phyloP scores from a whole-genome alignment of 345 rosid genomes.

The Eucalyptus pauciflora region DNA sequence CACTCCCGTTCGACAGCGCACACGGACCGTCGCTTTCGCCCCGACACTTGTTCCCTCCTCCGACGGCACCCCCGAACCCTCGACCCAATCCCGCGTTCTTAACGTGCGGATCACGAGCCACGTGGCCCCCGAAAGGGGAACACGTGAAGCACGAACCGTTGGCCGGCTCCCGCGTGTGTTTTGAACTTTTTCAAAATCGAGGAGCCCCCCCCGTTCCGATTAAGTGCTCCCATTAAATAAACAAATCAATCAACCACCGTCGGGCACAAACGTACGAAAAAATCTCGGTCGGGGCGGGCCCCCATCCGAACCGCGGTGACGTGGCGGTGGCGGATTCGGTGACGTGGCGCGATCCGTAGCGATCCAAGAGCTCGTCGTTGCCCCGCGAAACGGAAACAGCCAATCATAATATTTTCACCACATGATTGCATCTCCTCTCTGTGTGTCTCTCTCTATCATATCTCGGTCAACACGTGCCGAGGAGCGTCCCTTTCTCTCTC shows the following conservation, averaged over 20 bases:
- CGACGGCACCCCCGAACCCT: not conserved
- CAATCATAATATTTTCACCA: not conserved
- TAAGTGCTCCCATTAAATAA: not conserved
- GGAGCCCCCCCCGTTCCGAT: not conserved
- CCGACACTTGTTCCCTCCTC: not conserved
- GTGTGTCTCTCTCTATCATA: not conserved
- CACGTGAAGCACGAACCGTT: not conserved
- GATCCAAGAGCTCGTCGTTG: not conserved
- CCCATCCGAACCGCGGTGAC: not conserved
- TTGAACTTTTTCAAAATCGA: not conserved
- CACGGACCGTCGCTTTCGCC: not conserved
- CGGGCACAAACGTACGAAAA: not conserved
- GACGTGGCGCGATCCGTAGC: not conserved
- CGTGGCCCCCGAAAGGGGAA: not conserved
- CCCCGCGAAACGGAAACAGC: not conserved
- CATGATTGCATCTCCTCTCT: not conserved
- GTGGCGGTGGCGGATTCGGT: not conserved
- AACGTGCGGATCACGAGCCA: not conserved
- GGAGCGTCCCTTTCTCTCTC: not conserved
- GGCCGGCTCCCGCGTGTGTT: not conserved
- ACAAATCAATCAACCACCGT: not conserved
- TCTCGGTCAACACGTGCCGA: not conserved
- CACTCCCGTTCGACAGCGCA: not conserved
- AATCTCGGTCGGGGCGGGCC: not conserved
- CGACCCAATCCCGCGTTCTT: not conserved